Evolutionary conservation across 768 basidiomycete species (phyloP).

Genomic region (Psilocybe cyanescens): DNA sequence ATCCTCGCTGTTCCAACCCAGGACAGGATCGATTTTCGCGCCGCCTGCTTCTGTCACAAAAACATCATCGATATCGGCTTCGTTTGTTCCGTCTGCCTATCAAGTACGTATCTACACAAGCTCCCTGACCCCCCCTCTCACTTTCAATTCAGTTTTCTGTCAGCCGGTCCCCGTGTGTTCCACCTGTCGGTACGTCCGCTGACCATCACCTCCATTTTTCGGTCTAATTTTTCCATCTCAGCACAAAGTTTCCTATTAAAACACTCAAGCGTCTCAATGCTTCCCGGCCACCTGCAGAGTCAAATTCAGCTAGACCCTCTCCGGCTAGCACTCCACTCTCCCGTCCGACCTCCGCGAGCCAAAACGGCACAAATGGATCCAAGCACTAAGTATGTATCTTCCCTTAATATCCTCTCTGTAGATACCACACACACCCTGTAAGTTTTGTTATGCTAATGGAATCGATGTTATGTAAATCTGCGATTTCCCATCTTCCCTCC

Average conservation of each 20-base stretch:
- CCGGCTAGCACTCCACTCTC: constrained; percentile 25
- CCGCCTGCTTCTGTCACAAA: constrained; percentile 99
- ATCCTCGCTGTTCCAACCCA: constrained; percentile 87
- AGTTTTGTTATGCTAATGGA: constrained; percentile 27
- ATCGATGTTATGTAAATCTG: constrained; percentile 64
- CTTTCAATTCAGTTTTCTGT: constrained; percentile 75
- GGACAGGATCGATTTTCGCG: constrained; percentile 95
- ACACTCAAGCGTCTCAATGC: constrained; percentile 83
- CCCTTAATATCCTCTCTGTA: constrained; percentile 12
- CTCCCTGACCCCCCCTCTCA: constrained; percentile 2
- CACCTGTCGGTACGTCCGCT: constrained; percentile 77
- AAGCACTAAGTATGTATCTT: constrained; percentile 19
- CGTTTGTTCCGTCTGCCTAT: constrained; percentile 98
- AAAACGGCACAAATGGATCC: constrained; percentile 26
- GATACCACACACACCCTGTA: constrained; percentile 14
- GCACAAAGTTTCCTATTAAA: constrained; percentile 95
- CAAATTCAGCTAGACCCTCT: constrained; percentile 31
- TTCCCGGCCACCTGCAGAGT: constrained; percentile 45
- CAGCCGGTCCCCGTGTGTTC: constrained; percentile 92
- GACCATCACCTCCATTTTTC: constrained; percentile 27
- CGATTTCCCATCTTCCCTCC: constrained; percentile 28
- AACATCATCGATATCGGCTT: constrained; percentile 96
- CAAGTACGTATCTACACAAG: constrained; percentile 60
- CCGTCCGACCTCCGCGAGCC: constrained; percentile 31
- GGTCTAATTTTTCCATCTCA: constrained; percentile 30